Percentiles rank a stretch among this genome's conserved stretches.
Evolutionary conservation across 1,284 basidiomycete genomes (phyloP).

Genomic region (Vanrija humicola): DNA sequence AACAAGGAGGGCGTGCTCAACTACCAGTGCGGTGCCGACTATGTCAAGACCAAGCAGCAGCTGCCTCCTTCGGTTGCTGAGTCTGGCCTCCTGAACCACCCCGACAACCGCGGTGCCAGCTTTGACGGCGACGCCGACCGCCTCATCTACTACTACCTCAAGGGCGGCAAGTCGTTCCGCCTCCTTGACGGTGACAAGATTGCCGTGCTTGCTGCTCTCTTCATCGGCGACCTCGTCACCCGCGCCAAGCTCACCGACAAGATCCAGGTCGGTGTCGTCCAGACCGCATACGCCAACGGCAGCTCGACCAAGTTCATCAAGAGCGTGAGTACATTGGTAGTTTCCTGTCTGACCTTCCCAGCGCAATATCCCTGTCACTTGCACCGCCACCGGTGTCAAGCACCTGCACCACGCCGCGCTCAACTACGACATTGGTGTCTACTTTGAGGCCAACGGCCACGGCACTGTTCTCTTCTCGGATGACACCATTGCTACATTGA

Average conservation of each 20-base stretch:
- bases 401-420: conserved; percentile 97
- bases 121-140: conserved; percentile 98
- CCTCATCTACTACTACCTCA: conserved; percentile 85
- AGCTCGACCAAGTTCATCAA: conserved; percentile 89
- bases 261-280: conserved; percentile 88
- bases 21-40: conserved; percentile 89
- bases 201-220: conserved; percentile 85
- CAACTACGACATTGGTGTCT: conserved; percentile 89
- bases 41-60: conserved; percentile 87
- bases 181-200: conserved; percentile 99
- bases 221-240: conserved; percentile 86
- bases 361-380: conserved; percentile 73
- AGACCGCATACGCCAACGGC: conserved; percentile 98
- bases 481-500: conserved; percentile 60
- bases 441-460: conserved; percentile 99
- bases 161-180: conserved; percentile 65
- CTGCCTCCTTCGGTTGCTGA: conserved; percentile 58
- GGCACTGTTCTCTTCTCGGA: conserved; percentile 94
- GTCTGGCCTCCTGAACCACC: conserved; percentile 56
- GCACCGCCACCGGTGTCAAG: conserved; percentile 96
- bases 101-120: conserved; percentile 79
- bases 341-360: conserved; percentile 6
- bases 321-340: conserved; percentile 56
- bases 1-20: conserved; percentile 73
- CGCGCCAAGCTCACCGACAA: conserved; percentile 61